These are phyloP conservation scores for Xylariales sp. DNA, from an alignment of 2,329 filamentous ascomycete species.

Conservation along the genomic window DNA sequence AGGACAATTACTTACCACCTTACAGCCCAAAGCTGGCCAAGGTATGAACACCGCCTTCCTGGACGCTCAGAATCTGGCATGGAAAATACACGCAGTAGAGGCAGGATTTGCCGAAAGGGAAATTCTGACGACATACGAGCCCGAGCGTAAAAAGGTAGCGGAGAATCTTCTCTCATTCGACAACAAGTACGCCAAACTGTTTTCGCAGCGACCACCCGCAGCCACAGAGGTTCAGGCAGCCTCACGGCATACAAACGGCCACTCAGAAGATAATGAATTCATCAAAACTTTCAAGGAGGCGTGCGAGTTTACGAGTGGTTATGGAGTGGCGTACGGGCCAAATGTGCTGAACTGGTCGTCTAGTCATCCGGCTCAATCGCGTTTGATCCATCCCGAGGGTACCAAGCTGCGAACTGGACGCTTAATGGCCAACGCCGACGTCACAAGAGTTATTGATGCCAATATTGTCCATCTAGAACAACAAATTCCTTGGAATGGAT, in stretches of 20 bases:
- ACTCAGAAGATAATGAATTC: constrained; percentile 77
- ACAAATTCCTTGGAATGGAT: constrained; percentile 87
- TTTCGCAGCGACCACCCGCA: constrained; percentile 81
- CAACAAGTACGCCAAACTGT: constrained; percentile 88
- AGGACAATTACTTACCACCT: constrained; percentile 44
- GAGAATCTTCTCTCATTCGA: constrained; percentile 89
- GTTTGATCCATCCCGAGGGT: constrained; percentile 73
- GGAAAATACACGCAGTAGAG: constrained; percentile 95
- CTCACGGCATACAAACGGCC: constrained; percentile 52
- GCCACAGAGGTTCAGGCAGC: constrained; percentile 79
- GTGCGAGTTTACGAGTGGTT: constrained; percentile 93
- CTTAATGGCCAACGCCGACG: constrained; percentile 80
- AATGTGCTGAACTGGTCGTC: constrained; percentile 88
- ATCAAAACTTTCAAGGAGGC: constrained; percentile 90
- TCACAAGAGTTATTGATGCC: constrained; percentile 87
- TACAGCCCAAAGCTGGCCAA: constrained; percentile 79
- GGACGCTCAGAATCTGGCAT: constrained; percentile 89
- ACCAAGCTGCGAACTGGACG: constrained; percentile 78
- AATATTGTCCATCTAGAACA: constrained; percentile 93
- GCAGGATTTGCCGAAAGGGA: constrained; percentile 80
- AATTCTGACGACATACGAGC: constrained; percentile 85
- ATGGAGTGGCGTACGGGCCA: constrained; percentile 85
- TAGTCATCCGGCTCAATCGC: constrained; percentile 76
- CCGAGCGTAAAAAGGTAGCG: constrained; percentile 85
- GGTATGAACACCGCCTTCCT: constrained; percentile 85